phyloP scores from a whole-genome alignment of 768 basidiomycete genomes.

The Krasilnikovozyma curviuscula region DNA sequence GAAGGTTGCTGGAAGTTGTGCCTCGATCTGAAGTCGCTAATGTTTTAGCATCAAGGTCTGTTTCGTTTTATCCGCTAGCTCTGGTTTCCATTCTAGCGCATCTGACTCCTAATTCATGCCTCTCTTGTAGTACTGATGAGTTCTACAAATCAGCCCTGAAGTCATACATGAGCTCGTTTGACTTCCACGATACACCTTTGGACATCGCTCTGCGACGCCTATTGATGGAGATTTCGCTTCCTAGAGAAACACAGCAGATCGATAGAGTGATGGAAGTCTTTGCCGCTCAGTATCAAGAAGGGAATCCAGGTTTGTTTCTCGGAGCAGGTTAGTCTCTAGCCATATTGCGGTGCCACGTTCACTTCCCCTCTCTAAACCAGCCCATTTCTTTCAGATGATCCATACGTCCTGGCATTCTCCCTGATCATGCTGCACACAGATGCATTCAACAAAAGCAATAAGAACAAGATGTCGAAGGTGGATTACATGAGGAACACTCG shows the following conservation, averaged over 20 bases:
- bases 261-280: conserved; percentile 95
- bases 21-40: conserved; percentile 60
- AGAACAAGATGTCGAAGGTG: conserved; percentile 85
- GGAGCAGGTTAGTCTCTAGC: conserved; percentile 43
- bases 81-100: conserved; percentile 3
- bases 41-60: conserved; percentile 62
- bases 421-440: conserved; percentile 98
- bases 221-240: conserved; percentile 77
- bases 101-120: too few species aligned
- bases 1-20: conserved; percentile 42
- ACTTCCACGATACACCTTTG: conserved; percentile 59
- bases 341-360: neutral
- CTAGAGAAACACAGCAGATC: conserved; percentile 93
- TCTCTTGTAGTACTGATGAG: conserved; percentile 43
- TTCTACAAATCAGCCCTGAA: conserved; percentile 52
- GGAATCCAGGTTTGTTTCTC: conserved; percentile 62
- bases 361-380: neutral
- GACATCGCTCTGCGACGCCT: conserved; percentile 79
- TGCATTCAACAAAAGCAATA: conserved; percentile 93
- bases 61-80: conserved; percentile 2
- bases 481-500: conserved; percentile 86
- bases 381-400: conserved; percentile 45
- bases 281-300: conserved; percentile 58
- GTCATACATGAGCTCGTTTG: conserved; percentile 53
- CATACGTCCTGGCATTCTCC: conserved; percentile 91